A percentile compares a stretch with the other conserved stretches of the same genome.
Evolutionary conservation across 2,329 filamentous ascomycete species (phyloP).

Genomic region (Aspergillus alliaceus): DNA sequence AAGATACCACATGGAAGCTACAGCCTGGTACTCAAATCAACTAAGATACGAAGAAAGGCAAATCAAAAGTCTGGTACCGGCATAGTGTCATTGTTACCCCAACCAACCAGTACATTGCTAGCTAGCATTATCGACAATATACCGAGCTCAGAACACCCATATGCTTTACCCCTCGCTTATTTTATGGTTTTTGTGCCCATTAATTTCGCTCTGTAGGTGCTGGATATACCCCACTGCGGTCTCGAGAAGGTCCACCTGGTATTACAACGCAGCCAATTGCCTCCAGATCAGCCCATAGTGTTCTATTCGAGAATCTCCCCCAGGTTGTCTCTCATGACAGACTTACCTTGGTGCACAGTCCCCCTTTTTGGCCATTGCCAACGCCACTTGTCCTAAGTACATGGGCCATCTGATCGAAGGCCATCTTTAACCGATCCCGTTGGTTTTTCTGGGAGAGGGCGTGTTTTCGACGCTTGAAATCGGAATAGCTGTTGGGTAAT

Average conservation of each 20-base stretch:
- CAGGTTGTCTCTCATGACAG: not conserved
- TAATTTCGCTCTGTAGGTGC: conserved; percentile 7
- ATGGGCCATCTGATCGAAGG: conserved; percentile 7
- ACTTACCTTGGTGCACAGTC: conserved; percentile 2
- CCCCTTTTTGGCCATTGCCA: not conserved
- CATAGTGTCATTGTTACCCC: not conserved
- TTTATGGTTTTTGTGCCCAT: not conserved
- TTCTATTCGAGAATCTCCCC: not conserved
- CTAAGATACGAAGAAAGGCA: not conserved
- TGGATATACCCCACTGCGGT: conserved; percentile 16
- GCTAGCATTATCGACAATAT: not conserved
- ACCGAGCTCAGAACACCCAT: not conserved
- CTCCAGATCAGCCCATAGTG: not conserved
- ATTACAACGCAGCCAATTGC: not conserved
- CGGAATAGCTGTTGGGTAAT: not conserved
- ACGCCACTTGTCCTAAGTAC: conserved; percentile 2
- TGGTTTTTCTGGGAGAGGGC: conserved; percentile 7
- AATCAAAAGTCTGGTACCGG: not conserved
- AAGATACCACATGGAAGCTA: not conserved
- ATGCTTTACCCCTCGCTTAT: not conserved
- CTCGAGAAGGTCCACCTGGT: conserved; percentile 16
- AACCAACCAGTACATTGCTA: not conserved
- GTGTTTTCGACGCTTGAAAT: conserved; percentile 4
- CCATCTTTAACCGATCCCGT: conserved; percentile 3
- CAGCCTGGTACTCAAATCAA: not conserved